Conservation (phyloP, 2,329 filamentous ascomycete genomes). For the Exophiala mesophila region DNA sequence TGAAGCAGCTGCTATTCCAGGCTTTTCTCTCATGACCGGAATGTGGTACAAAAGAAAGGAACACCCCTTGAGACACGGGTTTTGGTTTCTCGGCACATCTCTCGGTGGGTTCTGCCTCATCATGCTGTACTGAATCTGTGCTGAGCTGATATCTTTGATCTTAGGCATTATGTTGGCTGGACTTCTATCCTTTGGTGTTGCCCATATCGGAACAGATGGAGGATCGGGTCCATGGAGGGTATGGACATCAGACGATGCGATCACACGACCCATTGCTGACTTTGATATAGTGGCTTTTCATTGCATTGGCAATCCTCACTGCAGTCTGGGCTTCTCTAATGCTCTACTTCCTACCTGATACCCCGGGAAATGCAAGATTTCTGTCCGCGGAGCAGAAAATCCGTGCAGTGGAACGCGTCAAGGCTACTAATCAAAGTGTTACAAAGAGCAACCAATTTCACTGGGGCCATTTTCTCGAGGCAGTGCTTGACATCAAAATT, state of each 20-base stretch:
- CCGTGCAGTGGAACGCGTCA: slow-evolving; percentile 26
- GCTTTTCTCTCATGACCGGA: slow-evolving; percentile 41
- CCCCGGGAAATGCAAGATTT: slow-evolving; percentile 24
- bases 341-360: slow-evolving; percentile 27
- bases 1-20: slow-evolving; percentile 52
- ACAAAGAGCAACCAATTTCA: slow-evolving; percentile 43
- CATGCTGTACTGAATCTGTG: too few species aligned
- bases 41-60: slow-evolving; percentile 45
- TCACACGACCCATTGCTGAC: too few species aligned
- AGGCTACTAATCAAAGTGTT: slow-evolving; percentile 27
- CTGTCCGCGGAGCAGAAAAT: slow-evolving; percentile 25
- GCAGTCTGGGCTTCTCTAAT: slow-evolving; percentile 27
- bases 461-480: slow-evolving; percentile 39
- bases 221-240: slow-evolving; percentile 28
- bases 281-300: slow-evolving; percentile 25
- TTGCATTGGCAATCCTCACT: slow-evolving; percentile 29
- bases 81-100: slow-evolving; percentile 30
- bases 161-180: slow-evolving; percentile 28
- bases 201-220: slow-evolving; percentile 26
- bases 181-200: slow-evolving; percentile 28
- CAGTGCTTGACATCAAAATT: slow-evolving; percentile 17
- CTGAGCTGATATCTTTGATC: too few species aligned
- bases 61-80: slow-evolving; percentile 36
- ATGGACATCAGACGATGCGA: too few species aligned
- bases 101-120: too few species aligned